phyloP scores from a whole-genome alignment of 208 protist genomes.

The Strigomonas culicis region DNA sequence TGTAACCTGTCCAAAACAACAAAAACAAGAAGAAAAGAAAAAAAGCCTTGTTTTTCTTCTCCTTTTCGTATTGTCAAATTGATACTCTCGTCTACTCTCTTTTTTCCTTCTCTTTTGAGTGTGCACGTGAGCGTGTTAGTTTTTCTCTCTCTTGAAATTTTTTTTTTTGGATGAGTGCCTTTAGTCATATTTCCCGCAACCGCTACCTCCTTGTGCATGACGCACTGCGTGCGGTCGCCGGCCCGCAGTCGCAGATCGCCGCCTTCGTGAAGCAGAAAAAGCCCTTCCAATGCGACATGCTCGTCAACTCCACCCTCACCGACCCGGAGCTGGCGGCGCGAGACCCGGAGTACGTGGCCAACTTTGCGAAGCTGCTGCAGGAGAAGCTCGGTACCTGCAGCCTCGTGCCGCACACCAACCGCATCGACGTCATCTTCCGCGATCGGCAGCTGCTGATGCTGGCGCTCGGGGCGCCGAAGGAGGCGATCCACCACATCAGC shows the following conservation, averaged over 20 bases:
- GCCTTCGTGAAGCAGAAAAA: constrained; percentile 72
- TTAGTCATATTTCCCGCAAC: constrained; percentile 35
- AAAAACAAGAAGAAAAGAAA: neutral
- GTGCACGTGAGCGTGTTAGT: constrained; percentile 7
- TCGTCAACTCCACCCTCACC: constrained; percentile 55
- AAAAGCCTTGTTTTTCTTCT: constrained; percentile 9
- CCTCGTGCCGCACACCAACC: constrained; percentile 38
- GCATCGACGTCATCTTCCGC: constrained; percentile 68
- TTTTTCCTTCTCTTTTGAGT: constrained; percentile 5
- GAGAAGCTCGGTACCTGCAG: constrained; percentile 49
- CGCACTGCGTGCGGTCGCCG: constrained; percentile 52
- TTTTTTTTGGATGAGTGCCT: neutral
- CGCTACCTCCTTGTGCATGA: constrained; percentile 83
- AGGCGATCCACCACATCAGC: constrained; percentile 21
- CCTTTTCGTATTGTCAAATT: neutral
- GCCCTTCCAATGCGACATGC: constrained; percentile 85
- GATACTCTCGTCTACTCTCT: neutral
- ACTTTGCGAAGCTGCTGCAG: constrained; percentile 59
- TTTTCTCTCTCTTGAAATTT: constrained; percentile 17
- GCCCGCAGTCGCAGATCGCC: constrained; percentile 38
- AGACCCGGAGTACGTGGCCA: constrained; percentile 11
- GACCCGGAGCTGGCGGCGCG: constrained; percentile 26
- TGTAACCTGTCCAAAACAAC: neutral
- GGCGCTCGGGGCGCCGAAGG: constrained; percentile 54
- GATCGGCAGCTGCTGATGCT: constrained; percentile 62